phyloP scores from a whole-genome alignment of 805 yeast genomes.

The Spathaspora gorwiae region DNA sequence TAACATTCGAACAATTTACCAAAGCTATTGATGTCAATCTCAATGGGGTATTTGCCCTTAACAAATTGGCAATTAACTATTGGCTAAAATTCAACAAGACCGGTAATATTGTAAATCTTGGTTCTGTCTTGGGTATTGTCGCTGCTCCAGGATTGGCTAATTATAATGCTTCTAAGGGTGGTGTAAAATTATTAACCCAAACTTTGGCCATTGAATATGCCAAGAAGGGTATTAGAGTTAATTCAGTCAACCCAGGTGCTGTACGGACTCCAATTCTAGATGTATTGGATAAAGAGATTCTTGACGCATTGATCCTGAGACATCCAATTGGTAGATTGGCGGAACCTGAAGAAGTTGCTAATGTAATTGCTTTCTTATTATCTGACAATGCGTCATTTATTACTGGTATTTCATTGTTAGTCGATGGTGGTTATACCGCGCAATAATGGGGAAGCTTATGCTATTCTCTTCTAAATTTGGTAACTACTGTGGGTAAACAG shows the following conservation, averaged over 20 bases:
- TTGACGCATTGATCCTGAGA: constrained; percentile 20
- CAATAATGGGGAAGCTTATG: not conserved
- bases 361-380: constrained; percentile 29
- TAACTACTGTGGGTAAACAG: too few species aligned
- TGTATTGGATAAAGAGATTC: constrained; percentile 18
- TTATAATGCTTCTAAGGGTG: constrained; percentile 34
- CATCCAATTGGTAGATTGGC: constrained; percentile 33
- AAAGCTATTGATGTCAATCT: constrained; percentile 9
- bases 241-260: constrained; percentile 37
- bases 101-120: constrained; percentile 37
- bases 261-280: constrained; percentile 32
- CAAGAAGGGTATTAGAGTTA: constrained; percentile 30
- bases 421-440: constrained; percentile 31
- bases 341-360: constrained; percentile 32
- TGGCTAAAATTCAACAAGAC: constrained; percentile 6
- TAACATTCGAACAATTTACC: constrained; percentile 9
- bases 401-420: constrained; percentile 30
- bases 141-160: constrained; percentile 26
- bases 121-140: constrained; percentile 30
- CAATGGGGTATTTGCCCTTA: constrained; percentile 11
- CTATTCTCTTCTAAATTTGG: too few species aligned
- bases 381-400: constrained; percentile 29
- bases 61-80: constrained; percentile 9
- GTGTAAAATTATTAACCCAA: constrained; percentile 33
- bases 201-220: constrained; percentile 37